Conservation (phyloP, 768 basidiomycete genomes). For the Lactarius pseudohatsudake region DNA sequence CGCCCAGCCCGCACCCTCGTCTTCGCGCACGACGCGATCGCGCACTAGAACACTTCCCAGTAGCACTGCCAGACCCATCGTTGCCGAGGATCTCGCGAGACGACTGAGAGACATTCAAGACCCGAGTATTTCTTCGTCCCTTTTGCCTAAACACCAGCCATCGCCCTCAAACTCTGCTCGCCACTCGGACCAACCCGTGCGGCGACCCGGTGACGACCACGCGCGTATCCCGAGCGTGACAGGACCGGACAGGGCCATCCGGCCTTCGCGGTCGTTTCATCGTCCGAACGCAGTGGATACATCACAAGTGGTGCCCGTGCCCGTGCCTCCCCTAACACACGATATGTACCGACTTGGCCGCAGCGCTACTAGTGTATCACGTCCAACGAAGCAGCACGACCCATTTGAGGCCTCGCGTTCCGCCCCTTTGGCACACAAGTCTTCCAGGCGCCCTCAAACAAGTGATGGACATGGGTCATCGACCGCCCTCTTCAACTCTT, state of each 20-base stretch:
- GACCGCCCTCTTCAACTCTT: slow-evolving; percentile 15
- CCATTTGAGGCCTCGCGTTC: slow-evolving; percentile 36
- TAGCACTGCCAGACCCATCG: slow-evolving; percentile 20
- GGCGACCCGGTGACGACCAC: slow-evolving; percentile 32
- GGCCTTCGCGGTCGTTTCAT: slow-evolving; percentile 63
- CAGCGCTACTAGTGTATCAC: slow-evolving; percentile 33
- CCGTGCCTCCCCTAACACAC: background rate
- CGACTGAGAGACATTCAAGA: slow-evolving; percentile 26
- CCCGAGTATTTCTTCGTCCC: background rate
- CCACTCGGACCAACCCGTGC: slow-evolving; percentile 25
- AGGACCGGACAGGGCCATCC: slow-evolving; percentile 38
- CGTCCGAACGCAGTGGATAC: slow-evolving; percentile 42
- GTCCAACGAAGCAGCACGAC: slow-evolving; percentile 32
- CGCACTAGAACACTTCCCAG: slow-evolving; percentile 29
- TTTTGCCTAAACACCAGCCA: background rate
- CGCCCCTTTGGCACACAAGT: background rate
- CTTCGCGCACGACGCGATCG: slow-evolving; percentile 9
- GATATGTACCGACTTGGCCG: slow-evolving; percentile 16
- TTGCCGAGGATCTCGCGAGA: slow-evolving; percentile 27
- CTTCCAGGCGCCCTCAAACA: slow-evolving; percentile 30
- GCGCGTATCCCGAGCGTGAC: slow-evolving; percentile 19
- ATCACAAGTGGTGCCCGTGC: slow-evolving; percentile 5
- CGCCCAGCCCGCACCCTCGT: background rate
- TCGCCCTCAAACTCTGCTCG: slow-evolving; percentile 1
- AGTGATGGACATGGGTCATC: slow-evolving; percentile 33